phyloP scores from a whole-genome alignment of 179 eudicot species.

The Amaranthus tricolor region DNA sequence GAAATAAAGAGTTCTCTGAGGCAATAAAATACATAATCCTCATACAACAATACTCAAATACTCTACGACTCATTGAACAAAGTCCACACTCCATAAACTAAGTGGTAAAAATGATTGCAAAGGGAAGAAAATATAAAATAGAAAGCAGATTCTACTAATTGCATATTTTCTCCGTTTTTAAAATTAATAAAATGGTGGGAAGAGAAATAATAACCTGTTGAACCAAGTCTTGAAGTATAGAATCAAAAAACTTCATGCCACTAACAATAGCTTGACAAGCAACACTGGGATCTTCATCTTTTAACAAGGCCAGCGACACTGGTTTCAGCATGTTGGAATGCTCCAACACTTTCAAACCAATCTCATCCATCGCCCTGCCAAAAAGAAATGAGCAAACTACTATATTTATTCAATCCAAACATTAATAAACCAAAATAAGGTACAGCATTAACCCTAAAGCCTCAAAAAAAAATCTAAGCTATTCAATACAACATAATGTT shows the following conservation, averaged over 20 bases:
- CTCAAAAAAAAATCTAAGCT: background rate
- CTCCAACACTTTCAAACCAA: constrained; percentile 55
- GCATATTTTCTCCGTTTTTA: background rate
- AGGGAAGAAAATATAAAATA: background rate
- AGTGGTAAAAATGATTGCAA: background rate
- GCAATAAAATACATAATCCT: too few species aligned
- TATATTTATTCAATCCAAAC: background rate
- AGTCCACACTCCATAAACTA: background rate
- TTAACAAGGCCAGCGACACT: constrained; percentile 44
- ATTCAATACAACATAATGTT: too few species aligned
- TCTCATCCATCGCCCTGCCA: constrained; percentile 67
- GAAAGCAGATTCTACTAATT: background rate
- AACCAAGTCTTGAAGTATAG: constrained; percentile 59
- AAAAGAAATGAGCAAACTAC: background rate
- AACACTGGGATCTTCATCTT: constrained; percentile 56
- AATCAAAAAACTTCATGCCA: constrained; percentile 62
- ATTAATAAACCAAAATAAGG: background rate
- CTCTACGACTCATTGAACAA: too few species aligned
- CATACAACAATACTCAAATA: too few species aligned
- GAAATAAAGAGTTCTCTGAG: too few species aligned
- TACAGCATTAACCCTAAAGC: background rate
- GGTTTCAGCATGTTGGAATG: constrained; percentile 56
- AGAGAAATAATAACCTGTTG: constrained; percentile 58
- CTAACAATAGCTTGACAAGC: constrained; percentile 60
- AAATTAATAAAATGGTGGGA: background rate